phyloP scores from a whole-genome alignment of 805 yeast genomes.

The Metschnikowia continentalis region DNA sequence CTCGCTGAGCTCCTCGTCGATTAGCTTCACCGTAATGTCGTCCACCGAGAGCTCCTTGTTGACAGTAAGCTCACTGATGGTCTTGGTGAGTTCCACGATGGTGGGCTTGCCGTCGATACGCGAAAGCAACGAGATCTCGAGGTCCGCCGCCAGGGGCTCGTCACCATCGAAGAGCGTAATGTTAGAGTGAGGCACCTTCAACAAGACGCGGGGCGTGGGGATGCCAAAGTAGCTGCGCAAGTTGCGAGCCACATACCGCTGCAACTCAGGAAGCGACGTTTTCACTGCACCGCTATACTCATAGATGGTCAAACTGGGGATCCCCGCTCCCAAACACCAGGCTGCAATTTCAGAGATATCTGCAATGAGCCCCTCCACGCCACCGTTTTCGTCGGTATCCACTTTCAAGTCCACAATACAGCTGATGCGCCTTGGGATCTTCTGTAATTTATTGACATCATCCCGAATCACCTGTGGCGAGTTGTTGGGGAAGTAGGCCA shows the following conservation, averaged over 20 bases:
- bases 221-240: constrained; percentile 73
- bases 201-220: constrained; percentile 56
- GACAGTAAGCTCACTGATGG: constrained; percentile 72
- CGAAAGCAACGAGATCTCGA: constrained; percentile 65
- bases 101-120: constrained; percentile 85
- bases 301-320: constrained; percentile 65
- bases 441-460: constrained; percentile 68
- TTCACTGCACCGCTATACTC: constrained; percentile 69
- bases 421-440: constrained; percentile 75
- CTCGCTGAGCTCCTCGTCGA: constrained; percentile 69
- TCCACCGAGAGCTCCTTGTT: constrained; percentile 54
- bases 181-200: constrained; percentile 67
- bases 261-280: constrained; percentile 42
- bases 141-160: constrained; percentile 35
- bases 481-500: constrained; percentile 60
- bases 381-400: constrained; percentile 85
- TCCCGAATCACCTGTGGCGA: constrained; percentile 84
- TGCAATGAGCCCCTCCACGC: constrained; percentile 73
- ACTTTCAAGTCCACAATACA: constrained; percentile 69
- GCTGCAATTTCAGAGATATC: constrained; percentile 74
- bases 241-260: constrained; percentile 52
- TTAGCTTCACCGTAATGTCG: constrained; percentile 70
- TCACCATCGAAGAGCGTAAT: constrained; percentile 29
- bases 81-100: constrained; percentile 80
- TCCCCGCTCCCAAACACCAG: constrained; percentile 91